phyloP scores from a whole-genome alignment of 169 alveolate genomes.

The Perkinsus olseni region DNA sequence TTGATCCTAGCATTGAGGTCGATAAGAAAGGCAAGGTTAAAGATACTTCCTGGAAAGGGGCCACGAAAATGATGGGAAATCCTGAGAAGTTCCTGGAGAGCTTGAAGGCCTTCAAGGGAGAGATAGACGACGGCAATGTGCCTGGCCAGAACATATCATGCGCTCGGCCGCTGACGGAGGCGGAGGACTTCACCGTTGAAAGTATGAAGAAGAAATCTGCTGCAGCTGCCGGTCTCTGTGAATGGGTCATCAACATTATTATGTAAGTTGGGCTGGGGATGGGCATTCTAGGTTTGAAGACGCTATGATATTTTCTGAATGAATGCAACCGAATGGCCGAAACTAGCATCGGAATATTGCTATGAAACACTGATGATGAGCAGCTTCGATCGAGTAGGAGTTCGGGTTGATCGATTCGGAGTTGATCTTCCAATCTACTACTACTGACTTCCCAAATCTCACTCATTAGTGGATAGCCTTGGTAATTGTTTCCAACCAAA shows the following conservation, averaged over 20 bases:
- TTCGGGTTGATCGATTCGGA: too few species aligned
- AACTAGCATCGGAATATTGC: too few species aligned
- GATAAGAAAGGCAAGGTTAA: conserved; percentile 83
- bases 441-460: too few species aligned
- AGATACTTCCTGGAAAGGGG: conserved; percentile 85
- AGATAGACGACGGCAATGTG: conserved; percentile 71
- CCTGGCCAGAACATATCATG: conserved; percentile 79
- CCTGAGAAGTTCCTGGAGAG: conserved; percentile 82
- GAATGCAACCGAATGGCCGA: too few species aligned
- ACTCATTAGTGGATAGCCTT: too few species aligned
- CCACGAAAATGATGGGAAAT: conserved; percentile 83
- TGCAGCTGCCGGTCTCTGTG: conserved; percentile 82
- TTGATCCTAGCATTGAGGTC: conserved; percentile 72
- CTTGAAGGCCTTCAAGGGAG: conserved; percentile 70
- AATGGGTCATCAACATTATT: conserved; percentile 73
- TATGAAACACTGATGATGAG: too few species aligned
- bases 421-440: too few species aligned
- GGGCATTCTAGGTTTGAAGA: background rate
- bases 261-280: background rate
- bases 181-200: conserved; percentile 74
- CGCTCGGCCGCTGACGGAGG: conserved; percentile 49
- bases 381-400: too few species aligned
- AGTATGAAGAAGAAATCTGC: conserved; percentile 77
- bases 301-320: too few species aligned
- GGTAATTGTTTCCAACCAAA: too few species aligned